These are phyloP conservation scores for Xylaria sp. DNA, from an alignment of 2,329 filamentous ascomycete genomes.

Conservation along the genomic window DNA sequence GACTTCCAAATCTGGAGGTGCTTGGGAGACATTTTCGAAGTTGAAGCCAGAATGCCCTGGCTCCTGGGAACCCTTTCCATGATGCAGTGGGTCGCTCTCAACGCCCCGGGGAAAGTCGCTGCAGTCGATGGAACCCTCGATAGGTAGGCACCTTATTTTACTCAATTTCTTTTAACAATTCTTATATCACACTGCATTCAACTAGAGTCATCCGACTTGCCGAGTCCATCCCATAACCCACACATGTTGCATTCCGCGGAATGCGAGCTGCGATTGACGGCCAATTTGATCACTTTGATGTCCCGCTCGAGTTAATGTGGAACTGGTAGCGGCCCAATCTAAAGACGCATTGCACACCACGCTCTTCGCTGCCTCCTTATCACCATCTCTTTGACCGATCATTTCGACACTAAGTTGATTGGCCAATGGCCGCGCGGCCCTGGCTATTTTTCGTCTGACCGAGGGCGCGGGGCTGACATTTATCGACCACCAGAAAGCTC, in stretches of 20 bases:
- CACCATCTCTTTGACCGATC: conserved; percentile 18
- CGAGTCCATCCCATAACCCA: conserved; percentile 46
- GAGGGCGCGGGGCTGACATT: conserved; percentile 47
- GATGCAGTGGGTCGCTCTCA: conserved; percentile 73
- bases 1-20: conserved; percentile 80
- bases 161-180: conserved; percentile 38
- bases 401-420: conserved; percentile 30
- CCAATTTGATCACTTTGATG: conserved; percentile 22
- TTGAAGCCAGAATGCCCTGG: conserved; percentile 89
- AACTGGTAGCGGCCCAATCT: background rate
- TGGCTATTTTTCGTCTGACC: conserved; percentile 48
- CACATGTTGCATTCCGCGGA: conserved; percentile 41
- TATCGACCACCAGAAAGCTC: conserved; percentile 54
- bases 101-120: conserved; percentile 77
- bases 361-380: conserved; percentile 19
- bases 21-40: conserved; percentile 72
- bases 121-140: conserved; percentile 80
- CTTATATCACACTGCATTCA: conserved; percentile 51
- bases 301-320: conserved; percentile 7
- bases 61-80: conserved; percentile 76
- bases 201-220: conserved; percentile 53
- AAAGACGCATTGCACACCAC: conserved; percentile 18
- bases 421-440: conserved; percentile 50
- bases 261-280: conserved; percentile 35
- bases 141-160: conserved; percentile 70